A percentile compares a stretch with the other conserved stretches of the same genome.
Evolutionary conservation across 495 filamentous ascomycete species (phyloP).

Genomic region (Penicillium paxilli): DNA sequence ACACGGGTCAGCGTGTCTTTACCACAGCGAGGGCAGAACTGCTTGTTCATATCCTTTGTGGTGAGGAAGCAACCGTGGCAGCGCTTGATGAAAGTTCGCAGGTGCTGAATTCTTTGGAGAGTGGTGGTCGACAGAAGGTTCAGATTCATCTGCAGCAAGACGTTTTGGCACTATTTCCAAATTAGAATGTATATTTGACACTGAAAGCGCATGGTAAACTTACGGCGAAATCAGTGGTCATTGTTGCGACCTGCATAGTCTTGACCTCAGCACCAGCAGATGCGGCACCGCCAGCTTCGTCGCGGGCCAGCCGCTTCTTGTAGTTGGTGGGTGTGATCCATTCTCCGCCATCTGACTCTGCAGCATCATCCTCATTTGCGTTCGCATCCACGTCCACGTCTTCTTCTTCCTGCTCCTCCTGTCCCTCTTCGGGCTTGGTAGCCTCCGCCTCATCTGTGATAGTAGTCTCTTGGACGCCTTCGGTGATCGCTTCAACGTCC

Average conservation of each 20-base stretch:
- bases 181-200: conserved; percentile 8
- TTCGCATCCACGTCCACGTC: conserved; percentile 59
- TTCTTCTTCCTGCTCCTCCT: conserved; percentile 38
- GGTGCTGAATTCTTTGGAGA: conserved; percentile 70
- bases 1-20: conserved; percentile 84
- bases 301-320: conserved; percentile 74
- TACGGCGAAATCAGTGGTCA: conserved; percentile 94
- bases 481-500: conserved; percentile 32
- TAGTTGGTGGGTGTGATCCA: conserved; percentile 97
- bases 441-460: conserved; percentile 19
- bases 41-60: conserved; percentile 80
- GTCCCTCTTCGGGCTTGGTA: conserved; percentile 15
- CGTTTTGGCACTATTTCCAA: conserved; percentile 68
- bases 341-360: conserved; percentile 66
- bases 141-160: conserved; percentile 89
- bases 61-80: conserved; percentile 94
- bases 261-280: conserved; percentile 53
- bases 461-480: conserved; percentile 27
- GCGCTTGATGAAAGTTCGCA: conserved; percentile 84
- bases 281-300: conserved; percentile 47
- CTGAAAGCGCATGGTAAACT: conserved; percentile 14
- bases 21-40: conserved; percentile 93
- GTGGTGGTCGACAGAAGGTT: conserved; percentile 76
- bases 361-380: conserved; percentile 48
- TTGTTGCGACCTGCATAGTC: conserved; percentile 76